Evolutionary conservation across 495 filamentous ascomycete genomes (phyloP).

Genomic region (Choiromyces venosus): DNA sequence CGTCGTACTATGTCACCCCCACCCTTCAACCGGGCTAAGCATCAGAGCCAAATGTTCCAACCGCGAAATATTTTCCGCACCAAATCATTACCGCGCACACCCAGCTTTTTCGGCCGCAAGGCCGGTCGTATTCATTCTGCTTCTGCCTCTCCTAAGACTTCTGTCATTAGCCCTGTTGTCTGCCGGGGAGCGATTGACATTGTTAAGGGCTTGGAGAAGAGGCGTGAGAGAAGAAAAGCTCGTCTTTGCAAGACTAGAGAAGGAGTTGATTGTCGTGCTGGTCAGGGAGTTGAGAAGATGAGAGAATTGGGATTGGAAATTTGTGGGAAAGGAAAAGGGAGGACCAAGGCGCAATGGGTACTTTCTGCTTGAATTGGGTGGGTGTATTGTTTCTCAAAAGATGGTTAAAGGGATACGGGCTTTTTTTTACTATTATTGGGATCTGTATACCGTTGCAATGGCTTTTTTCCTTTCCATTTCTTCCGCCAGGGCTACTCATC

Average conservation of each 20-base stretch:
- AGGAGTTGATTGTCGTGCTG: conserved; percentile 61
- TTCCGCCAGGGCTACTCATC: conserved; percentile 27
- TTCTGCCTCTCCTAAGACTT: conserved; percentile 29
- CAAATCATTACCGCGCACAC: conserved; percentile 70
- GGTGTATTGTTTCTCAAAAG: conserved; percentile 15
- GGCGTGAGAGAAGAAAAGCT: conserved; percentile 72
- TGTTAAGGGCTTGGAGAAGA: conserved; percentile 90
- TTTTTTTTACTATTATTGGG: conserved; percentile 24
- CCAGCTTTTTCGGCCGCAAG: conserved; percentile 59
- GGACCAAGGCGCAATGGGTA: conserved; percentile 65
- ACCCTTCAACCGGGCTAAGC: conserved; percentile 23
- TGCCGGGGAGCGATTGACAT: conserved; percentile 86
- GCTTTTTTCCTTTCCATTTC: conserved; percentile 19
- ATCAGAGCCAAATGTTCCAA: conserved; percentile 36
- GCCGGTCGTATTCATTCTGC: conserved; percentile 17
- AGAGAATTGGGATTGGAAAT: conserved; percentile 83
- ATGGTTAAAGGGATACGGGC: conserved; percentile 13
- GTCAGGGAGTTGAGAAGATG: conserved; percentile 90
- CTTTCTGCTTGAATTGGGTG: conserved; percentile 56
- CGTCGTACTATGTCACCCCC: conserved; percentile 42
- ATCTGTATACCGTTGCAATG: not conserved
- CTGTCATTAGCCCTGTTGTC: conserved; percentile 26
- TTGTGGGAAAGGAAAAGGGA: conserved; percentile 66
- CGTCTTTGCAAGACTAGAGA: conserved; percentile 49
- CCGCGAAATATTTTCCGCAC: conserved; percentile 49